A percentile compares a stretch with the other conserved stretches of the same genome.
Evolutionary conservation across 2,329 filamentous ascomycete species (phyloP).

Genomic region (Plectosphaerella sp.): DNA sequence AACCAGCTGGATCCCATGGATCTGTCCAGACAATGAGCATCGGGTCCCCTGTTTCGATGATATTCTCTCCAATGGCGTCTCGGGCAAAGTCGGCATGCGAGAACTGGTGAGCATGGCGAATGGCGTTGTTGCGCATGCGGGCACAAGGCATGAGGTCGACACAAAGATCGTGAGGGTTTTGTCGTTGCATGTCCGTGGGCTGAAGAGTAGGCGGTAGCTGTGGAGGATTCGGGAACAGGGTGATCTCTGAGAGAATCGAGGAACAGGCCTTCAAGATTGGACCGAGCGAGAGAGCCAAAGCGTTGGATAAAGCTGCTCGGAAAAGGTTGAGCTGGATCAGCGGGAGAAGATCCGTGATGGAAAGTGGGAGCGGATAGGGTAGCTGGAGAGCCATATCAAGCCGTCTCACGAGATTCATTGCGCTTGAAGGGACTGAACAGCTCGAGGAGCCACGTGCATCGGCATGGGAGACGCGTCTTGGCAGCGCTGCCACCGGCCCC

Average conservation of each 20-base stretch:
- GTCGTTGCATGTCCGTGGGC: neutral
- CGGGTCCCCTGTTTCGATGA: neutral
- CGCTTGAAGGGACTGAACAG: neutral
- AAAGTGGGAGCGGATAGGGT: constrained; percentile 14
- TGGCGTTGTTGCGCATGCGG: neutral
- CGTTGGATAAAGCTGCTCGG: constrained; percentile 26
- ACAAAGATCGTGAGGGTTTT: neutral
- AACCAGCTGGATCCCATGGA: constrained; percentile 31
- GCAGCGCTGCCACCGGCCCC: neutral
- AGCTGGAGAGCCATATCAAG: neutral
- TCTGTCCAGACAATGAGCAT: constrained; percentile 28
- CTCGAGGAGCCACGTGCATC: neutral
- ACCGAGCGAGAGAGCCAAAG: constrained; percentile 20
- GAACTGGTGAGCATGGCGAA: neutral
- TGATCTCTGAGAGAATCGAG: constrained; percentile 9
- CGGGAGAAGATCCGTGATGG: constrained; percentile 24
- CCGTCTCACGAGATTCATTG: neutral
- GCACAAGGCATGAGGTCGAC: neutral
- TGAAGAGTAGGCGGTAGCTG: constrained; percentile 11
- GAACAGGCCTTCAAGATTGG: constrained; percentile 11
- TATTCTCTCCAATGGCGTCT: neutral
- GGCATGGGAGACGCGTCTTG: neutral
- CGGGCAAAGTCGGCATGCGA: neutral
- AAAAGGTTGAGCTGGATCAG: constrained; percentile 32
- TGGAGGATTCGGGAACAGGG: constrained; percentile 13